A percentile compares a stretch with the other conserved stretches of the same genome.
Conservation (phyloP, 2,329 filamentous ascomycete genomes). For the Phaeosphaeria sp. region DNA sequence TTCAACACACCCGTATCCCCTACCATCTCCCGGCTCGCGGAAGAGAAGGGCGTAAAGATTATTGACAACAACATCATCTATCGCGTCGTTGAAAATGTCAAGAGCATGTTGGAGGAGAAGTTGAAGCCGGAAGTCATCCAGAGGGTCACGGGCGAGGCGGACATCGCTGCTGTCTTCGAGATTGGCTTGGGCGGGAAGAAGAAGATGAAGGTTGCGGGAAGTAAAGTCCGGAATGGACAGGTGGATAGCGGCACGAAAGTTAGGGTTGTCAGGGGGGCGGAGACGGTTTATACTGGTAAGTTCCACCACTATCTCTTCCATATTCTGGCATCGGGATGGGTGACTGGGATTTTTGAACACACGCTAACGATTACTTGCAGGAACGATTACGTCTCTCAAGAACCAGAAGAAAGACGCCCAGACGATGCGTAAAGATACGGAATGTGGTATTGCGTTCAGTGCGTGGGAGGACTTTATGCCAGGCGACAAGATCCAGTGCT, state of each 20-base stretch:
- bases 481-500: conserved; percentile 88
- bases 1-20: conserved; percentile 80
- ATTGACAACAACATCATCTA: conserved; percentile 90
- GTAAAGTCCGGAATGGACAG: conserved; percentile 81
- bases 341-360: background rate
- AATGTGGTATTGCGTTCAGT: conserved; percentile 89
- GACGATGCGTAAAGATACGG: conserved; percentile 90
- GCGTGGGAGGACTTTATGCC: conserved; percentile 78
- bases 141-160: conserved; percentile 85
- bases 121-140: conserved; percentile 71
- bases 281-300: conserved; percentile 83
- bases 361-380: conserved; percentile 54
- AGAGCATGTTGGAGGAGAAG: conserved; percentile 70
- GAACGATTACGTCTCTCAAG: conserved; percentile 80
- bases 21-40: conserved; percentile 73
- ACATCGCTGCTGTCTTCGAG: conserved; percentile 81
- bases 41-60: conserved; percentile 74
- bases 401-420: conserved; percentile 89
- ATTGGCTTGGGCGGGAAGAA: conserved; percentile 78
- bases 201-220: conserved; percentile 82
- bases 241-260: conserved; percentile 70
- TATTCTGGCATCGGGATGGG: background rate
- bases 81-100: conserved; percentile 76
- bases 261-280: conserved; percentile 73
- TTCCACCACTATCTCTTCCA: conserved; percentile 18